Percentiles rank a stretch among this genome's conserved stretches.
phyloP scores from a whole-genome alignment of 1,284 basidiomycete genomes.

The Rhizoctonia solani region DNA sequence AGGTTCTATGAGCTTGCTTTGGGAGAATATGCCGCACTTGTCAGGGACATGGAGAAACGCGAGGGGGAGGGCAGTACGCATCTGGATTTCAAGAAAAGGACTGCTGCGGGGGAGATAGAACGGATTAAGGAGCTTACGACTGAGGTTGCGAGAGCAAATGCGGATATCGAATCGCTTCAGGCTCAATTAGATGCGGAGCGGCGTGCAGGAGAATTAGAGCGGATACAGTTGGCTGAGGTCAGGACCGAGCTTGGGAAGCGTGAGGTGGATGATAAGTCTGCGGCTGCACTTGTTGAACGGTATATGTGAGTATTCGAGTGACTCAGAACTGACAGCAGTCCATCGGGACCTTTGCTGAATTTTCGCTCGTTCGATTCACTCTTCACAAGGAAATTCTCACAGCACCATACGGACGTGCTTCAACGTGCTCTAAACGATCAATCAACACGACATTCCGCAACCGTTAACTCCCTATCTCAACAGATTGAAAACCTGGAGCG shows the following conservation, averaged over 20 bases:
- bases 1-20: conserved; percentile 66
- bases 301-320: conserved; percentile 68
- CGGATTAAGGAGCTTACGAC: conserved; percentile 57
- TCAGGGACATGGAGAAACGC: conserved; percentile 60
- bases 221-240: conserved; percentile 52
- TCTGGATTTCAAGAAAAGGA: conserved; percentile 47
- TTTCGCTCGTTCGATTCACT: conserved; percentile 15
- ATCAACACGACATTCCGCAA: conserved; percentile 62
- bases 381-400: conserved; percentile 75
- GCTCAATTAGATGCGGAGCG: conserved; percentile 55
- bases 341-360: neutral
- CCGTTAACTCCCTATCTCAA: conserved; percentile 58
- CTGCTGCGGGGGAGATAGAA: conserved; percentile 54
- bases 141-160: conserved; percentile 53
- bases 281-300: conserved; percentile 82
- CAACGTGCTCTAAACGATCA: conserved; percentile 40
- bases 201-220: conserved; percentile 51
- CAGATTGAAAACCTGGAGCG: conserved; percentile 54
- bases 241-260: conserved; percentile 63
- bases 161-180: conserved; percentile 52
- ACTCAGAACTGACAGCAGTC: neutral
- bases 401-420: conserved; percentile 45
- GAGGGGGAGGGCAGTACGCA: conserved; percentile 34
- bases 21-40: conserved; percentile 69
- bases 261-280: conserved; percentile 71